A percentile compares a stretch with the other conserved stretches of the same genome.
Evolutionary conservation across 768 basidiomycete species (phyloP).

Genomic region (Albatrellus ellisii): DNA sequence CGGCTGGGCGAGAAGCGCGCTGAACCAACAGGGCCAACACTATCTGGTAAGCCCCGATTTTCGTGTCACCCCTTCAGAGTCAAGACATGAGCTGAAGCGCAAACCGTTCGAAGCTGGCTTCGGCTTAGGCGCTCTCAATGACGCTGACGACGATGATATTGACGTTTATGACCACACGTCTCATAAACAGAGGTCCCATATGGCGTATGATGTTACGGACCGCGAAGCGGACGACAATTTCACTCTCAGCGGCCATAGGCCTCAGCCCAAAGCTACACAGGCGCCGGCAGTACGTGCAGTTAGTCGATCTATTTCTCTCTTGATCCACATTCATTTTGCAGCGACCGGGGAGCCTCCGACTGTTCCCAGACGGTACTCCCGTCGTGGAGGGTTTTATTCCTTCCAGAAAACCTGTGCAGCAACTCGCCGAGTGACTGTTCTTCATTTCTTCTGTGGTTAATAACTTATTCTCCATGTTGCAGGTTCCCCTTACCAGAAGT

Average conservation of each 20-base stretch:
- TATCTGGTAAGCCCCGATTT: constrained; percentile 35
- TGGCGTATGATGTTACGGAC: constrained; percentile 55
- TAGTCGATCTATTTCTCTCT: not conserved
- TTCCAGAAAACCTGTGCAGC: constrained; percentile 49
- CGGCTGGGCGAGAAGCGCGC: constrained; percentile 29
- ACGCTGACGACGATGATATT: constrained; percentile 87
- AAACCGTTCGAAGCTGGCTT: constrained; percentile 48
- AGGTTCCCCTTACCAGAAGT: constrained; percentile 83
- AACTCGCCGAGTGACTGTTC: constrained; percentile 50
- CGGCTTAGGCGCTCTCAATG: constrained; percentile 81
- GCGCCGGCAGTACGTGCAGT: not conserved
- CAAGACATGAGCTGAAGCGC: not conserved
- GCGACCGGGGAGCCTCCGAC: constrained; percentile 17
- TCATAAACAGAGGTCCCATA: constrained; percentile 27
- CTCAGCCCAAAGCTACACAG: not conserved
- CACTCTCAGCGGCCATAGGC: constrained; percentile 8
- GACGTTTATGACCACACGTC: constrained; percentile 58
- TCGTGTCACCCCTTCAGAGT: not conserved
- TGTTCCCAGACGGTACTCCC: constrained; percentile 64
- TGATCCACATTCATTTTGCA: constrained; percentile 7
- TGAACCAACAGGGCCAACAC: constrained; percentile 30
- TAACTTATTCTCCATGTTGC: constrained; percentile 10
- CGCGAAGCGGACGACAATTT: constrained; percentile 49
- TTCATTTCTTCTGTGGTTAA: constrained; percentile 8
- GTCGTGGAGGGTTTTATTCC: constrained; percentile 69